A percentile compares a stretch with the other conserved stretches of the same genome.
These are phyloP conservation scores for Sordariomycetes sp. DNA, from an alignment of 2,329 filamentous ascomycete species.

Conservation along the genomic window DNA sequence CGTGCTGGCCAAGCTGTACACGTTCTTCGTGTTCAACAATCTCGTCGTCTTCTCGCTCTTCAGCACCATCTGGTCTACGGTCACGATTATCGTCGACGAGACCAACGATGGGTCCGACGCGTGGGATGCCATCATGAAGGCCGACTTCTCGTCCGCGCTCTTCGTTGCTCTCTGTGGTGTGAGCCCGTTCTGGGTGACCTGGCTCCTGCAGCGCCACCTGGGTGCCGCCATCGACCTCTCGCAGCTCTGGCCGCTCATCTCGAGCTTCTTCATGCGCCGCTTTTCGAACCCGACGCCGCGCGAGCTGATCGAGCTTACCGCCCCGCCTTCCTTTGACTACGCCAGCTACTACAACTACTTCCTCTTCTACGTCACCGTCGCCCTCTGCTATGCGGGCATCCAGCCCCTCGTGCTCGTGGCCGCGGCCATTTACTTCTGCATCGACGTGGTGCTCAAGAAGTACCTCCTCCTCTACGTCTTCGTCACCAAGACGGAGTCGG, in stretches of 20 bases:
- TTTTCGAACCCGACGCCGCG: slow-evolving; percentile 83
- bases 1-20: slow-evolving; percentile 80
- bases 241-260: slow-evolving; percentile 75
- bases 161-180: slow-evolving; percentile 70
- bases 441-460: slow-evolving; percentile 89
- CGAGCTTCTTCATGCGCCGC: slow-evolving; percentile 74
- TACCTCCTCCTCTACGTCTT: slow-evolving; percentile 92
- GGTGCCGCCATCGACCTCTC: slow-evolving; percentile 91
- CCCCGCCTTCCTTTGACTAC: slow-evolving; percentile 87
- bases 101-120: slow-evolving; percentile 46
- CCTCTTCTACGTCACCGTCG: slow-evolving; percentile 84
- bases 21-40: slow-evolving; percentile 98
- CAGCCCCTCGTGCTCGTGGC: slow-evolving; percentile 83
- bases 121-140: slow-evolving; percentile 57
- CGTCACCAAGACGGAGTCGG: slow-evolving; percentile 92
- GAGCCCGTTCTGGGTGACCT: slow-evolving; percentile 90
- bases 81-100: slow-evolving; percentile 51
- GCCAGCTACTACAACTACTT: slow-evolving; percentile 98
- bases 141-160: slow-evolving; percentile 50
- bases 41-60: slow-evolving; percentile 90
- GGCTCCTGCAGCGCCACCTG: slow-evolving; percentile 83
- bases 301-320: slow-evolving; percentile 84
- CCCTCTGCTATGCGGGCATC: slow-evolving; percentile 71
- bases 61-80: slow-evolving; percentile 67
- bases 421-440: slow-evolving; percentile 76